phyloP scores from a whole-genome alignment of 768 basidiomycete genomes.

The Dendrothele bispora region DNA sequence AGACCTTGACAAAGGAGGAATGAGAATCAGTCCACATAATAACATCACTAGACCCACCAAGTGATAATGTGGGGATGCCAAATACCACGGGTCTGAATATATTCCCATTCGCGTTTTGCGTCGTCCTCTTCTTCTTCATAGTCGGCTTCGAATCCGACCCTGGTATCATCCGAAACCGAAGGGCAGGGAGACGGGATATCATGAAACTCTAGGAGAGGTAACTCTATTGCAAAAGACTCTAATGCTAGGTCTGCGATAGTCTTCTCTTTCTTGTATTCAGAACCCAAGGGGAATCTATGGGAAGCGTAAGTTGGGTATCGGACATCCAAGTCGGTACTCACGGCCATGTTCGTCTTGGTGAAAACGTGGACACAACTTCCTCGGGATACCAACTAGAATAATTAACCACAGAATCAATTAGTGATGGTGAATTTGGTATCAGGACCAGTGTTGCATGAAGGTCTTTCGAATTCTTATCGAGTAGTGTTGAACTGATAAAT shows the following conservation, averaged over 20 bases:
- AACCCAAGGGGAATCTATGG: slow-evolving; percentile 8
- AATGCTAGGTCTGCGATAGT: slow-evolving; percentile 3
- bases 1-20: not conserved
- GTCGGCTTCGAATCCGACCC: too few species aligned
- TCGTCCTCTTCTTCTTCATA: too few species aligned
- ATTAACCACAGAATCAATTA: not conserved
- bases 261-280: not conserved
- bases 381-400: slow-evolving; percentile 4
- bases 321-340: not conserved
- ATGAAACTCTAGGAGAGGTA: not conserved
- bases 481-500: too few species aligned
- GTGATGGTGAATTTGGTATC: slow-evolving; percentile 8
- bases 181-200: slow-evolving; percentile 4
- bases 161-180: too few species aligned
- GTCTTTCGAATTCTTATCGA: too few species aligned
- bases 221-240: not conserved
- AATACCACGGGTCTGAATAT: too few species aligned
- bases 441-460: too few species aligned
- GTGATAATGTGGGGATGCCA: slow-evolving; percentile 3
- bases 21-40: too few species aligned
- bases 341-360: slow-evolving; percentile 1
- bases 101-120: not conserved
- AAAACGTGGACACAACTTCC: not conserved
- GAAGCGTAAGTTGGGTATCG: too few species aligned
- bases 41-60: slow-evolving; percentile 1